These are phyloP conservation scores for Vanderwaltozyma tropicalis DNA, from an alignment of 805 yeast species.

Conservation along the genomic window DNA sequence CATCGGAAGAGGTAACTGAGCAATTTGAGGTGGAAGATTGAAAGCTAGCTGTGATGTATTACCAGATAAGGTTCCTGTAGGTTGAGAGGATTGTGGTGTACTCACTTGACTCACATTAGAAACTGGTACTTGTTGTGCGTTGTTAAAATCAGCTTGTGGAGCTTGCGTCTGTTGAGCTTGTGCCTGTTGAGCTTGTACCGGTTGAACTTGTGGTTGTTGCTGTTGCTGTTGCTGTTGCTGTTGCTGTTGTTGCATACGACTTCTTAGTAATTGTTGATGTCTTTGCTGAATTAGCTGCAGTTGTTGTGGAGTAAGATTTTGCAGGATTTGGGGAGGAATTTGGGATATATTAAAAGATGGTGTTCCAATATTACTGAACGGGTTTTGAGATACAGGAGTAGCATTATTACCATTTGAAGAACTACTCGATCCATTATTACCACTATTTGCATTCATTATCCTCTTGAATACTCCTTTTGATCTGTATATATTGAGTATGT, in stretches of 20 bases:
- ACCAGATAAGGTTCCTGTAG: no score
- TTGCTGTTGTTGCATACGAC: conserved; percentile 22
- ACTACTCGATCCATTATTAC: neutral
- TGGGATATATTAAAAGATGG: conserved; percentile 27
- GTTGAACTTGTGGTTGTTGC: conserved; percentile 6
- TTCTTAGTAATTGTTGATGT: conserved; percentile 25
- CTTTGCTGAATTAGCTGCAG: conserved; percentile 27
- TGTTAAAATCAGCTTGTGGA: neutral
- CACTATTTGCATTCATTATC: neutral
- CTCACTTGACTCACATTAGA: conserved; percentile 3
- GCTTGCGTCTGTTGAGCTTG: conserved; percentile 4
- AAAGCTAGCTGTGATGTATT: conserved; percentile 4
- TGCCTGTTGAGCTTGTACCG: conserved; percentile 1
- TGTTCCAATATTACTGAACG: conserved; percentile 26
- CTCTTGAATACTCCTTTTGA: no score
- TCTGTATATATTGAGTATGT: no score
- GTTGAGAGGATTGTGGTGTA: neutral
- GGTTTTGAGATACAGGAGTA: conserved; percentile 1
- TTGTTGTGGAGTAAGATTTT: conserved; percentile 24
- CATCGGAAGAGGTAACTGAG: conserved; percentile 24
- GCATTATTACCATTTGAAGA: neutral
- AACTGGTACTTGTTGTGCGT: conserved; percentile 5
- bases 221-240: conserved; percentile 7
- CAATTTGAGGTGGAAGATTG: conserved; percentile 28
- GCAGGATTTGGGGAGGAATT: conserved; percentile 26